Evolutionary conservation across 352 stramenopile genomes (phyloP).

Genomic region (Peronospora belbahrii): DNA sequence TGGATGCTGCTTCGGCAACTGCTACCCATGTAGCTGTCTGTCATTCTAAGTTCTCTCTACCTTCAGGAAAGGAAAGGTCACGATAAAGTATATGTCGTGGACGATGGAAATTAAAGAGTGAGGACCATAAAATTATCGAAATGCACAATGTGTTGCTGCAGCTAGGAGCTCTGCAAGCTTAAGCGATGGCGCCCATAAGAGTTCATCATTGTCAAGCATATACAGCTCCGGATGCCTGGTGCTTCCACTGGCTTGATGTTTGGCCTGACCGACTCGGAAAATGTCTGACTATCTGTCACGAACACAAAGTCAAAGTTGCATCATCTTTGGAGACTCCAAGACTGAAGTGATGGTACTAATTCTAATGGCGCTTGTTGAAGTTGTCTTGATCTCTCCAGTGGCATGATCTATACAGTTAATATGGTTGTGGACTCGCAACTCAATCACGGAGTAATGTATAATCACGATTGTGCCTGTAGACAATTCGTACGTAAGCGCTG

Average conservation of each 20-base stretch:
- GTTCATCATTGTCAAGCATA: constrained; percentile 1
- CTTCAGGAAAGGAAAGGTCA: not conserved
- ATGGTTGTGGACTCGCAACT: too few relatives aligned
- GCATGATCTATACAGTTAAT: not conserved
- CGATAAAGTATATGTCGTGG: not conserved
- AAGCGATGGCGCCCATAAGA: not conserved
- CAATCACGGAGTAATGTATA: too few relatives aligned
- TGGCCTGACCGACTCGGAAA: constrained; percentile 5
- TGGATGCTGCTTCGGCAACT: constrained; percentile 25
- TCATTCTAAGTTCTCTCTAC: constrained; percentile 12
- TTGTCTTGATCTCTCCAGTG: constrained; percentile 6
- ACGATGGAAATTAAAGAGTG: constrained; percentile 21
- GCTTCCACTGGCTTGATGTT: constrained; percentile 14
- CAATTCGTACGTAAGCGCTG: too few relatives aligned
- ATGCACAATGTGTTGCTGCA: constrained; percentile 14
- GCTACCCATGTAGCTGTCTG: constrained; percentile 26
- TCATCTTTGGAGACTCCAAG: constrained; percentile 1
- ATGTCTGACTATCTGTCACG: not conserved
- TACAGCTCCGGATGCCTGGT: constrained; percentile 28
- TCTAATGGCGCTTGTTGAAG: constrained; percentile 8
- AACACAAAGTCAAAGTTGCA: constrained; percentile 7
- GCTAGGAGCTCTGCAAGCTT: constrained; percentile 2
- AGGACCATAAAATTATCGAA: constrained; percentile 7
- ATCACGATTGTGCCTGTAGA: not conserved
- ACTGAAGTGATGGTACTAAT: not conserved